Percentiles rank a stretch among this genome's conserved stretches.
Evolutionary conservation across 2,329 filamentous ascomycete genomes (phyloP).

Genomic region (Fusarium lyarnte): DNA sequence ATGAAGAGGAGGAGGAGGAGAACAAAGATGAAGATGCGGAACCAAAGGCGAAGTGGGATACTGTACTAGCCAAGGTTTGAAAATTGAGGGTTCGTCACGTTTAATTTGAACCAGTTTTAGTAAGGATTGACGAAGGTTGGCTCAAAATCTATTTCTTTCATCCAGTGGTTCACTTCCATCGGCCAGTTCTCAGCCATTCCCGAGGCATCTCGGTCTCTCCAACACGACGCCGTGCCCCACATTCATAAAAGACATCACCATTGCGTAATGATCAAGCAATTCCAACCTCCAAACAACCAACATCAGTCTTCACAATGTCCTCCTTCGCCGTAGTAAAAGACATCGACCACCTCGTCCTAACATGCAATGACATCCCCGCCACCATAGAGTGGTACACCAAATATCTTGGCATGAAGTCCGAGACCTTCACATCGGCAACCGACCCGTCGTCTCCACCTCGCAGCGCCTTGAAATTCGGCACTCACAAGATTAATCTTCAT

Average conservation of each 20-base stretch:
- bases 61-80: background rate
- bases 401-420: slow-evolving; percentile 65
- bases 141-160: too few species aligned
- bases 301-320: slow-evolving; percentile 15
- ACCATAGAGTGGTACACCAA: slow-evolving; percentile 65
- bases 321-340: slow-evolving; percentile 50
- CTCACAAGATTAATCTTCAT: slow-evolving; percentile 71
- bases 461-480: slow-evolving; percentile 65
- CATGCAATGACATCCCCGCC: slow-evolving; percentile 59
- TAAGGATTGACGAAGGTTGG: fast-evolving
- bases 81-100: fast-evolving
- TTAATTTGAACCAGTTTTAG: too few species aligned
- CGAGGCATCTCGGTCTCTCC: background rate
- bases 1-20: background rate
- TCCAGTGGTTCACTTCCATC: background rate
- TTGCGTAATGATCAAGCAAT: background rate
- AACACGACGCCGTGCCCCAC: background rate
- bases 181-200: background rate
- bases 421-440: slow-evolving; percentile 57
- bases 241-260: background rate
- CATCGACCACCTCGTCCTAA: slow-evolving; percentile 70
- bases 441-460: slow-evolving; percentile 48
- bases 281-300: background rate
- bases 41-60: background rate
- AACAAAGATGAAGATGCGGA: background rate